Evolutionary conservation across 345 rosid genomes (phyloP).

Genomic region (Populus nigra): DNA sequence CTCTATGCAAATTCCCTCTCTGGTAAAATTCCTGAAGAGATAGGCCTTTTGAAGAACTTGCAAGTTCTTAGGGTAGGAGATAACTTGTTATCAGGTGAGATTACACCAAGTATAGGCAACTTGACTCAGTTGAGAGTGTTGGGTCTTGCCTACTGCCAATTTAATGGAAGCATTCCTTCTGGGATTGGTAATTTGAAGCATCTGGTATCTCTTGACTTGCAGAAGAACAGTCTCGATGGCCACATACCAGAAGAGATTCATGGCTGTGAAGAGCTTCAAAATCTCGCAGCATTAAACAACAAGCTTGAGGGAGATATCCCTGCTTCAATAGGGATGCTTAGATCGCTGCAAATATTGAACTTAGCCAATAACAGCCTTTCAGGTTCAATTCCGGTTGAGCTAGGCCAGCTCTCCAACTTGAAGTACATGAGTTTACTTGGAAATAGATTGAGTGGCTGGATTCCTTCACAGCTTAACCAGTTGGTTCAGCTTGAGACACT

Average conservation of each 20-base stretch:
- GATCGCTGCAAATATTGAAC: constrained; percentile 52
- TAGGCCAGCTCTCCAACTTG: constrained; percentile 54
- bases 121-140: constrained; percentile 58
- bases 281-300: constrained; percentile 57
- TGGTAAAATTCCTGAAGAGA: constrained; percentile 64
- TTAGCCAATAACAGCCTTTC: constrained; percentile 72
- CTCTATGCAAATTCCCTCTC: constrained; percentile 63
- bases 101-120: constrained; percentile 51
- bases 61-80: constrained; percentile 67
- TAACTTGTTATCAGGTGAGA: constrained; percentile 54
- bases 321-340: constrained; percentile 49
- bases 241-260: constrained; percentile 54
- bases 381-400: constrained; percentile 57
- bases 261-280: constrained; percentile 44
- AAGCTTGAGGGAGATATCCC: constrained; percentile 66
- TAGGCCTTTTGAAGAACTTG: constrained; percentile 54
- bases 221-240: constrained; percentile 60
- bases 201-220: constrained; percentile 46
- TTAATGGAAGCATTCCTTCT: constrained; percentile 67
- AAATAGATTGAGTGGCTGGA: constrained; percentile 53
- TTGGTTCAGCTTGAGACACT: constrained; percentile 50
- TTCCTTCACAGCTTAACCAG: constrained; percentile 53
- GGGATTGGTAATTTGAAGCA: constrained; percentile 66
- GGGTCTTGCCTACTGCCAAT: constrained; percentile 56
- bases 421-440: constrained; percentile 52